Evolutionary conservation across 106 monocot species (phyloP), one percentile per base, ranked within the genome.

Genomic region (Apostasia ramifera): DNA sequence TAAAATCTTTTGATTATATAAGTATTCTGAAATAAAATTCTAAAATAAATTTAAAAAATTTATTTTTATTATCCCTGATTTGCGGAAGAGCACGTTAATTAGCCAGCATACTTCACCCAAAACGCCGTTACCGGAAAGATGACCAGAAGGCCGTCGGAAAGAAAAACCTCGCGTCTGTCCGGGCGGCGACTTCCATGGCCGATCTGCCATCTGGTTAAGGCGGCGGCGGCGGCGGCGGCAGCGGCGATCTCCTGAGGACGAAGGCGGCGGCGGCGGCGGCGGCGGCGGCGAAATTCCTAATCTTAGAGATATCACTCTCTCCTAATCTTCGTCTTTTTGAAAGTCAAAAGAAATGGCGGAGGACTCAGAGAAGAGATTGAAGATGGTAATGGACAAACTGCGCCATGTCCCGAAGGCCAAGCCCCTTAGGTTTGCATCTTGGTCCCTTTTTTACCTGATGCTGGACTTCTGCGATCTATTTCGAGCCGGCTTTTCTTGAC

Each of bases 331-430:
- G 12, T 12, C 3, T 26, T 26, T 0, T 26, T 26, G 4, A 45
- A 1, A 45, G 1, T 47, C 26, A 26, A 26, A 26, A 26, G 13
- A 5, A 7, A 85, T 82, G 81, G 70, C 85, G 58, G 85, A 79
- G 14, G 79, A 87, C 47, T 59, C 87, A 10, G 86, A 85, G 79
- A 80, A 71, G 72, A 81, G 82, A 60, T 77, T 98, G 40, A 77
- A 80, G 77, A 86, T 79, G 72, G 66, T 81, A 58, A 85, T 98
- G 87, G 84, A 86, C 77, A 92, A 85, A 82, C 92, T 98, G 57
- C 89, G 83, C 72, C 78, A 71, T 13, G 53, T 77, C 60, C 77
- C 92, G 47, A 77, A 74, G 44, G 78, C 76, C 40, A 76, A 67
- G 52, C 70, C 48, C 13, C 52, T 74, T 13, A 82, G 78, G 1